Conservation (phyloP, 2,329 filamentous ascomycete genomes). For the Pseudopithomyces maydicus region DNA sequence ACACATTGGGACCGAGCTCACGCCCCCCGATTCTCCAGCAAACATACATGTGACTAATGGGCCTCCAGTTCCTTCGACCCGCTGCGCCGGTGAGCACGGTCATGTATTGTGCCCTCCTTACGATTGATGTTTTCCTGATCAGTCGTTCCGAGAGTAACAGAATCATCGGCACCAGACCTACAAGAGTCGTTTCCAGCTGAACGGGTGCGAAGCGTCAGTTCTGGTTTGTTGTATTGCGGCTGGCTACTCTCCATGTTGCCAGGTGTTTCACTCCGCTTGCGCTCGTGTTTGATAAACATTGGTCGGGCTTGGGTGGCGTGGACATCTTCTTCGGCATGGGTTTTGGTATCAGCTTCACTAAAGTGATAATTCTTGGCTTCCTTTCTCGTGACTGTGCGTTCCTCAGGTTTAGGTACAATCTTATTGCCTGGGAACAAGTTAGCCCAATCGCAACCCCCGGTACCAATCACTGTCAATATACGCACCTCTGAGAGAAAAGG, state of each 20-base stretch:
- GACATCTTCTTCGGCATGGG: slow-evolving; percentile 40
- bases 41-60: not conserved
- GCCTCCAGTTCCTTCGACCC: not conserved
- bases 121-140: not conserved
- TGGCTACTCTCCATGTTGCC: slow-evolving; percentile 7
- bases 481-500: slow-evolving; percentile 17
- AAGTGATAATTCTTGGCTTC: slow-evolving; percentile 49
- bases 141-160: not conserved
- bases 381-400: slow-evolving; percentile 42
- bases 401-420: slow-evolving; percentile 37
- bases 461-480: not conserved
- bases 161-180: too few relatives aligned
- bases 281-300: slow-evolving; percentile 39
- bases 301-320: slow-evolving; percentile 48
- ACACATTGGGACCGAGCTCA: not conserved
- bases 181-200: not conserved
- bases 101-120: not conserved
- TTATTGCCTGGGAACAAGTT: slow-evolving; percentile 23
- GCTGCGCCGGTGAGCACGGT: not conserved
- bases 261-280: slow-evolving; percentile 10
- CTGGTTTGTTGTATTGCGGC: not conserved
- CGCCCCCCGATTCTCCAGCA: not conserved
- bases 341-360: slow-evolving; percentile 46
- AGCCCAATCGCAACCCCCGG: not conserved
- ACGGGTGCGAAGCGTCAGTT: not conserved